phyloP scores from a whole-genome alignment of 2,329 filamentous ascomycete genomes.

The Fusarium chuoi region DNA sequence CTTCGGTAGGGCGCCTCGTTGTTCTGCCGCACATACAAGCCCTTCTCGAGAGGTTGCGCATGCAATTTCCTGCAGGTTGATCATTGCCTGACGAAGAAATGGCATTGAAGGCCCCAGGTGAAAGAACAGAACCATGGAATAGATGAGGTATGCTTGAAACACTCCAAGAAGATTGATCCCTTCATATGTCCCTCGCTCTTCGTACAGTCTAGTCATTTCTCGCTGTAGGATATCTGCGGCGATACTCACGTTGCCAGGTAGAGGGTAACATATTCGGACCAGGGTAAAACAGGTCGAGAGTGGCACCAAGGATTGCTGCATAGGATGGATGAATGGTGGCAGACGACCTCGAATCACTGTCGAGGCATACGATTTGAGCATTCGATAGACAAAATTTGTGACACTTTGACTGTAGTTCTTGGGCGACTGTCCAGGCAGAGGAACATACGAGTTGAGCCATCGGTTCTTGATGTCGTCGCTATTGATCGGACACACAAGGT shows the following conservation, averaged over 20 bases:
- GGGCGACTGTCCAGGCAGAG: constrained; percentile 53
- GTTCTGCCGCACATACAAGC: constrained; percentile 57
- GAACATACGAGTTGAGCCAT: constrained; percentile 60
- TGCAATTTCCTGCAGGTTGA: constrained; percentile 62
- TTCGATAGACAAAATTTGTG: constrained; percentile 52
- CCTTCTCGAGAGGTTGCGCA: constrained; percentile 53
- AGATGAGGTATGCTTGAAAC: constrained; percentile 66
- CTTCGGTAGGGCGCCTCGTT: constrained; percentile 50
- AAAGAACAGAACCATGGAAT: constrained; percentile 61
- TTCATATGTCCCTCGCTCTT: constrained; percentile 40
- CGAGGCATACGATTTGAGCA: constrained; percentile 57
- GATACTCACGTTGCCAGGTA: constrained; percentile 47
- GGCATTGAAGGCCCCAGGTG: constrained; percentile 37
- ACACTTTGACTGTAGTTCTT: constrained; percentile 55
- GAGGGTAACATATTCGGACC: constrained; percentile 52
- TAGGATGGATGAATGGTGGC: constrained; percentile 58
- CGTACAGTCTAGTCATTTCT: constrained; percentile 56
- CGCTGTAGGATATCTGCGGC: constrained; percentile 50
- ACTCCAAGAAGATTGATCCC: constrained; percentile 51
- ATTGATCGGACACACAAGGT: constrained; percentile 58
- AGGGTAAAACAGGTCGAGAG: constrained; percentile 55
- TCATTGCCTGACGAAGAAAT: constrained; percentile 56
- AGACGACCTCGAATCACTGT: constrained; percentile 49
- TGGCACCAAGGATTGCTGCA: constrained; percentile 48
- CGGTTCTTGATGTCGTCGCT: constrained; percentile 59